These are phyloP conservation scores for Chaetoceros muelleri DNA, from an alignment of 108 stramenopile genomes.

Conservation along the genomic window DNA sequence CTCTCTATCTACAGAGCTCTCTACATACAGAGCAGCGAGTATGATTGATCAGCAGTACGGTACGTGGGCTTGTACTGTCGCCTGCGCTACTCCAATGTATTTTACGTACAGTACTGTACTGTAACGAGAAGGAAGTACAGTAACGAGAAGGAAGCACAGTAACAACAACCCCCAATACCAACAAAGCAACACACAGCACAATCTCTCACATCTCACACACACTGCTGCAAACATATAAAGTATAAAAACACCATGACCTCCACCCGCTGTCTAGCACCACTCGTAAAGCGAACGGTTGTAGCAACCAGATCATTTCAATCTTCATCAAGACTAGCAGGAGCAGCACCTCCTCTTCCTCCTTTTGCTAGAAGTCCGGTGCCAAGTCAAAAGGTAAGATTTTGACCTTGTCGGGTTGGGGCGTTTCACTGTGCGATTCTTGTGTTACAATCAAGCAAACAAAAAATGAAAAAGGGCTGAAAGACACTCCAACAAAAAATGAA, in stretches of 20 bases:
- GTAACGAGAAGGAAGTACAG: too few relatives aligned
- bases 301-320: slow-evolving; percentile 29
- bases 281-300: slow-evolving; percentile 49
- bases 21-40: too few relatives aligned
- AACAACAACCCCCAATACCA: too few relatives aligned
- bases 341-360: slow-evolving; percentile 64
- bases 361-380: slow-evolving; percentile 71
- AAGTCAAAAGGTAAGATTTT: slow-evolving; percentile 35
- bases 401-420: slow-evolving; percentile 11
- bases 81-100: too few relatives aligned
- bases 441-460: neutral
- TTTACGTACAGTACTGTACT: too few relatives aligned
- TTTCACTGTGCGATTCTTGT: neutral
- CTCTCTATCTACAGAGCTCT: too few relatives aligned
- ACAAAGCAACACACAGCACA: too few relatives aligned
- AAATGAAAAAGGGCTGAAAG: neutral
- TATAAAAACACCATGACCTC: neutral
- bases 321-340: slow-evolving; percentile 27
- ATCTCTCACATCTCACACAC: too few relatives aligned
- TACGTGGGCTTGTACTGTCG: too few relatives aligned
- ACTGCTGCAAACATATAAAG: neutral
- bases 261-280: slow-evolving; percentile 30
- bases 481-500: neutral
- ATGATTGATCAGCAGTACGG: too few relatives aligned
- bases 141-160: too few relatives aligned